A percentile compares a stretch with the other conserved stretches of the same genome.
Evolutionary conservation across 176 grass and related monocot species (phyloP).

Genomic region (Dendrocalamus sinicus): DNA sequence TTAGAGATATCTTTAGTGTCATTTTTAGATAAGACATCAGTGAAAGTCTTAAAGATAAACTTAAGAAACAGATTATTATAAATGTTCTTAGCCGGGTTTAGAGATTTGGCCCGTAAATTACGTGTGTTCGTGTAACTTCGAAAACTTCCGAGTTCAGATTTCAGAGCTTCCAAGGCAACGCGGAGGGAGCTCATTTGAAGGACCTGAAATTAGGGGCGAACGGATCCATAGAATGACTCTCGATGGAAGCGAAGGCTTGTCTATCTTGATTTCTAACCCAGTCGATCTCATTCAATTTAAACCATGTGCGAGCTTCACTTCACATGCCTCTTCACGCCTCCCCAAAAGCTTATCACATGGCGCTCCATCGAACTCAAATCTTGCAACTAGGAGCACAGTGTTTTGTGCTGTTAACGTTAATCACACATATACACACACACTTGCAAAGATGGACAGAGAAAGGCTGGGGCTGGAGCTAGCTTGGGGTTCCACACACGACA

Average conservation of each 20-base stretch:
- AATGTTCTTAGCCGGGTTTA: too few species aligned
- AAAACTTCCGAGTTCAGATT: background rate
- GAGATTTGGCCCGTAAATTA: background rate
- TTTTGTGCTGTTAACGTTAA: constrained; percentile 39
- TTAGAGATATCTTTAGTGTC: too few species aligned
- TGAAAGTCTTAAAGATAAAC: too few species aligned
- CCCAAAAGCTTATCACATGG: constrained; percentile 38
- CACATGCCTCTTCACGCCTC: constrained; percentile 36
- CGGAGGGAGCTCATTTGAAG: background rate
- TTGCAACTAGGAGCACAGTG: background rate
- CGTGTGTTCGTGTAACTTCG: background rate
- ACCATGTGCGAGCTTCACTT: constrained; percentile 49
- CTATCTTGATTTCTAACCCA: background rate
- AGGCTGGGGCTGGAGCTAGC: background rate
- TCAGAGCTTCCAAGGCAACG: background rate
- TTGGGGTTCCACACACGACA: background rate
- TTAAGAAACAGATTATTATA: too few species aligned
- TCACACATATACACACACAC: too few species aligned
- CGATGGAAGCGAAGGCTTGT: constrained; percentile 39
- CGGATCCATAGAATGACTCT: constrained; percentile 34
- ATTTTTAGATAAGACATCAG: too few species aligned
- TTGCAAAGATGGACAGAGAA: background rate
- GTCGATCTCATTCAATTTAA: constrained; percentile 25
- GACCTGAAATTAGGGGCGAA: constrained; percentile 31
- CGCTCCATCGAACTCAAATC: background rate